Evolutionary conservation across 257 asterid genomes (phyloP).

Genomic region (Prunella vulgaris): DNA sequence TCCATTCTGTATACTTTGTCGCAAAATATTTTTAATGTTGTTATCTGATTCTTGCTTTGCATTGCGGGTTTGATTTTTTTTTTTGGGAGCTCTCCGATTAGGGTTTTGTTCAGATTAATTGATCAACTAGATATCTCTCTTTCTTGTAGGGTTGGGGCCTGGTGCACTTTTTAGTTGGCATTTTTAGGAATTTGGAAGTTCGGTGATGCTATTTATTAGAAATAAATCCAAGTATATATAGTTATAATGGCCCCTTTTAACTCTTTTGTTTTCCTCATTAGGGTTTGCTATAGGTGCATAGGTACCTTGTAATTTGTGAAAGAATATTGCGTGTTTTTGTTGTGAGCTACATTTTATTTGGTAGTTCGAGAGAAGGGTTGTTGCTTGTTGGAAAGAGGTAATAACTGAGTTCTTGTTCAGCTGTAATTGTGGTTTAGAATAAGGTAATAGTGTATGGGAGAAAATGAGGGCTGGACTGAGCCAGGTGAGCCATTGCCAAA

Average conservation of each 20-base stretch:
- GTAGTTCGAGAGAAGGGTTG: constrained; percentile 17
- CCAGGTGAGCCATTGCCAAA: constrained; percentile 58
- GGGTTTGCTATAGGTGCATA: constrained; percentile 23
- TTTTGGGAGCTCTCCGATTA: constrained; percentile 21
- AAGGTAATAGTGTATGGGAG: constrained; percentile 67
- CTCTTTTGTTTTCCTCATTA: constrained; percentile 17
- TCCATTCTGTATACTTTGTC: background rate
- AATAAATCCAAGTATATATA: background rate
- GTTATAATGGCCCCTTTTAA: background rate
- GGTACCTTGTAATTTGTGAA: constrained; percentile 1
- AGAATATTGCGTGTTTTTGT: constrained; percentile 14
- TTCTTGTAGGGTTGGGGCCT: background rate
- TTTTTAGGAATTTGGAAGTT: constrained; percentile 10
- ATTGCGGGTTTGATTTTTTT: constrained; percentile 30
- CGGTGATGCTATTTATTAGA: background rate
- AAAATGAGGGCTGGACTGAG: constrained; percentile 61
- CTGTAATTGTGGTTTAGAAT: constrained; percentile 20
- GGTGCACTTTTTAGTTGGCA: background rate
- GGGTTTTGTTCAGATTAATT: constrained; percentile 39
- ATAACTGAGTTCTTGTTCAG: background rate
- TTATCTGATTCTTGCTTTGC: constrained; percentile 25
- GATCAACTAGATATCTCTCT: constrained; percentile 24
- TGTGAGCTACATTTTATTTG: constrained; percentile 7
- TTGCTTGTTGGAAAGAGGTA: background rate
- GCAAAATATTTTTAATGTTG: constrained; percentile 8